phyloP scores from a whole-genome alignment of 2,329 filamentous ascomycete genomes.

The Aspergillus novofumigatus region DNA sequence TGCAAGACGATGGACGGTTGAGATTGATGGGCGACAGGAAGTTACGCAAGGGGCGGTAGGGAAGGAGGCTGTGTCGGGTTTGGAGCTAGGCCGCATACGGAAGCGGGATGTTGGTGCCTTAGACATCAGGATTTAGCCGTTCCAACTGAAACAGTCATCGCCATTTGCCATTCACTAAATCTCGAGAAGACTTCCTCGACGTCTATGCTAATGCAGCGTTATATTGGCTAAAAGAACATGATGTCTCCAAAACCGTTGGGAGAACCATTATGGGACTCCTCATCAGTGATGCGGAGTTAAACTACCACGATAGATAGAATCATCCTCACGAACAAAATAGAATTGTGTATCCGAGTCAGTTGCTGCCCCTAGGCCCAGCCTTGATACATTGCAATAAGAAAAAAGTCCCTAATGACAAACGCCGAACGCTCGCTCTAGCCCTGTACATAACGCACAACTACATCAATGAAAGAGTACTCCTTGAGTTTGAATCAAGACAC shows the following conservation, averaged over 20 bases:
- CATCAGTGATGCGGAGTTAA: not conserved
- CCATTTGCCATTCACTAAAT: not conserved
- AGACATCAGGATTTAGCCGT: slow-evolving; percentile 6
- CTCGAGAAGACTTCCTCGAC: not conserved
- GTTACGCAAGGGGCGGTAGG: slow-evolving; percentile 8
- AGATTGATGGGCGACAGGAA: slow-evolving; percentile 7
- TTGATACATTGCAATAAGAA: slow-evolving; percentile 14
- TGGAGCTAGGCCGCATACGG: slow-evolving; percentile 21
- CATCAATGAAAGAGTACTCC: not conserved
- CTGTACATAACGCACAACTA: slow-evolving; percentile 3
- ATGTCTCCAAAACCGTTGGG: not conserved
- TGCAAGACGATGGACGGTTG: slow-evolving; percentile 12
- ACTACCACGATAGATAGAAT: not conserved
- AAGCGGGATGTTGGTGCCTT: slow-evolving; percentile 8
- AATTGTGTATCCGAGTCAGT: not conserved
- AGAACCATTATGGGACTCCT: not conserved
- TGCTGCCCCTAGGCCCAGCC: slow-evolving; percentile 21
- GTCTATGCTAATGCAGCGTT: not conserved
- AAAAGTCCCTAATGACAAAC: not conserved
- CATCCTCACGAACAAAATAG: not conserved
- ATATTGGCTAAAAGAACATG: not conserved
- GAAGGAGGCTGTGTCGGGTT: slow-evolving; percentile 8
- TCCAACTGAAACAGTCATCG: slow-evolving; percentile 8
- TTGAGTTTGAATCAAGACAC: not conserved
- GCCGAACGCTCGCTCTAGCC: slow-evolving; percentile 12